Percentiles rank a stretch among this genome's conserved stretches.
phyloP scores from a whole-genome alignment of 2,329 filamentous ascomycete genomes.

The Hawksworthiomyces lignivorus region DNA sequence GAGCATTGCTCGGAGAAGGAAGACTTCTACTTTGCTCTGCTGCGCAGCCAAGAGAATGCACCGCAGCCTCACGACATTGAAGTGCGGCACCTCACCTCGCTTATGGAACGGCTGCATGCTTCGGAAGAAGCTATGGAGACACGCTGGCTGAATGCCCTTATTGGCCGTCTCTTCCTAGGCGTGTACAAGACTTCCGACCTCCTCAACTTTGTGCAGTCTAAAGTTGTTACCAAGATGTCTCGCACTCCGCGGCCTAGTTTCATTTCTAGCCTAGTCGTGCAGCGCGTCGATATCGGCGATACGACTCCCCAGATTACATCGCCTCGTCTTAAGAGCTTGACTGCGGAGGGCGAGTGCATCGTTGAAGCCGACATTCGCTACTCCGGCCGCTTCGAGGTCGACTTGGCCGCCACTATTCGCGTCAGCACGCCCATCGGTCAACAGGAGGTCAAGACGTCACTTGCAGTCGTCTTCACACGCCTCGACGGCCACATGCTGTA shows the following conservation, averaged over 20 bases:
- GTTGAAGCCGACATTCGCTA: slow-evolving; percentile 85
- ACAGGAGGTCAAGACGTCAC: slow-evolving; percentile 84
- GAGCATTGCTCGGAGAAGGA: slow-evolving; percentile 96
- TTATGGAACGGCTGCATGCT: slow-evolving; percentile 86
- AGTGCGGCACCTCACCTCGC: slow-evolving; percentile 74
- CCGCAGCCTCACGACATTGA: slow-evolving; percentile 72
- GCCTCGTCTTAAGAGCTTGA: slow-evolving; percentile 78
- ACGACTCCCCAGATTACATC: slow-evolving; percentile 85
- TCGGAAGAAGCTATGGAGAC: slow-evolving; percentile 86
- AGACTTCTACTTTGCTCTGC: slow-evolving; percentile 91
- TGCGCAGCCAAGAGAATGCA: slow-evolving; percentile 70
- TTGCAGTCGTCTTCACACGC: slow-evolving; percentile 78
- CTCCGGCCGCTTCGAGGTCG: slow-evolving; percentile 78
- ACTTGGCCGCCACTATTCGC: slow-evolving; percentile 85
- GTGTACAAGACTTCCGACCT: slow-evolving; percentile 79
- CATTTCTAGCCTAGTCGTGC: slow-evolving; percentile 75
- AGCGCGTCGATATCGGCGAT: slow-evolving; percentile 77
- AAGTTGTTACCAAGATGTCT: slow-evolving; percentile 93
- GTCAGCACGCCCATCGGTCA: slow-evolving; percentile 85
- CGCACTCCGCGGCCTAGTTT: slow-evolving; percentile 88
- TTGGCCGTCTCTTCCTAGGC: slow-evolving; percentile 81
- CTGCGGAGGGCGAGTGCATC: slow-evolving; percentile 81
- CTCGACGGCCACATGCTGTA: slow-evolving; percentile 79
- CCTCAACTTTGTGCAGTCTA: slow-evolving; percentile 69
- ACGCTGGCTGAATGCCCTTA: slow-evolving; percentile 85